Percentiles rank a stretch among this genome's conserved stretches.
phyloP scores from a whole-genome alignment of 179 eudicot species.

The Corrigiola litoralis region DNA sequence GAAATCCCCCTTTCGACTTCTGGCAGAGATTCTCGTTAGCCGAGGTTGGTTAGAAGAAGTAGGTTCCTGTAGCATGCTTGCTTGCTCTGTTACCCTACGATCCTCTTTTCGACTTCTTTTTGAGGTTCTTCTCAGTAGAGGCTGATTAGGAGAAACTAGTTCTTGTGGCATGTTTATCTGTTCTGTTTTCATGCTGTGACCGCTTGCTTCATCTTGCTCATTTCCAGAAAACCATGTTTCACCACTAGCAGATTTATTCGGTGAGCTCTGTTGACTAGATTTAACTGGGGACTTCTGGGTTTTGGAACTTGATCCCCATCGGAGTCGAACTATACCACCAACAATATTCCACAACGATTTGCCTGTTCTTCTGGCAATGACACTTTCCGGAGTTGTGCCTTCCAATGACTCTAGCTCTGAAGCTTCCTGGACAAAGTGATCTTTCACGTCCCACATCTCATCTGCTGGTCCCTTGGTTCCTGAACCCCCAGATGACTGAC shows the following conservation, averaged over 20 bases:
- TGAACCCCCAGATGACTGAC: slow-evolving; percentile 38
- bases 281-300: slow-evolving; percentile 40
- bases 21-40: slow-evolving; percentile 11
- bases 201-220: slow-evolving; percentile 49
- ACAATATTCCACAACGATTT: slow-evolving; percentile 69
- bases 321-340: slow-evolving; percentile 49
- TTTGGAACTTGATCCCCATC: slow-evolving; percentile 53
- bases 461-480: slow-evolving; percentile 53
- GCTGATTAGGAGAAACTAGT: slow-evolving; percentile 19
- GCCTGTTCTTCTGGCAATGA: slow-evolving; percentile 48
- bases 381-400: slow-evolving; percentile 24
- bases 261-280: slow-evolving; percentile 45
- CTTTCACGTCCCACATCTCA: slow-evolving; percentile 59
- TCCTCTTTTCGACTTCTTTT: slow-evolving; percentile 23
- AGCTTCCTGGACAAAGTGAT: slow-evolving; percentile 34
- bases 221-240: slow-evolving; percentile 69
- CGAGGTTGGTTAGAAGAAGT: slow-evolving; percentile 23
- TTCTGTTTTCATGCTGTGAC: slow-evolving; percentile 25
- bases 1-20: slow-evolving; percentile 21
- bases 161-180: slow-evolving; percentile 21
- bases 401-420: slow-evolving; percentile 31
- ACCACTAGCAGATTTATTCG: slow-evolving; percentile 53
- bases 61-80: slow-evolving; percentile 14
- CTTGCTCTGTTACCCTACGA: slow-evolving; percentile 16
- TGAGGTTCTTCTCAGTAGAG: slow-evolving; percentile 3